Evolutionary conservation across 1,284 basidiomycete genomes (phyloP).

Genomic region (Cutaneotrichosporon cyanovorans): DNA sequence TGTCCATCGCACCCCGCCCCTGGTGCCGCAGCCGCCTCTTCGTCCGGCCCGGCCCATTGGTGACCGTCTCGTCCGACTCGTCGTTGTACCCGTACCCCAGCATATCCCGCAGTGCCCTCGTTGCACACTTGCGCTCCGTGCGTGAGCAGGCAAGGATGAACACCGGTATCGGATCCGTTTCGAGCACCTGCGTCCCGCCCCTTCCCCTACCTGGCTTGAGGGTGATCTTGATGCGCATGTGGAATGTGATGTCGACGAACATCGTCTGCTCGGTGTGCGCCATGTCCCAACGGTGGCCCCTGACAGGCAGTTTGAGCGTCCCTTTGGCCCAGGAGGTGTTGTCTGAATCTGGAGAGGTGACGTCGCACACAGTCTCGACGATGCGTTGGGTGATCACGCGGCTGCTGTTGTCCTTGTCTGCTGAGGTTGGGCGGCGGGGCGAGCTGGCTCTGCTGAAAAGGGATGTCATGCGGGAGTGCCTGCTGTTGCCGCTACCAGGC

Average conservation of each 20-base stretch:
- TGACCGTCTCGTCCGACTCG: too few relatives aligned
- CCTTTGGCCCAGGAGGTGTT: slow-evolving; percentile 19
- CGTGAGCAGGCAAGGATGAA: slow-evolving; percentile 2
- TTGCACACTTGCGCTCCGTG: not conserved
- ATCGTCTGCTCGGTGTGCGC: slow-evolving; percentile 30
- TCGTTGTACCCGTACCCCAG: not conserved
- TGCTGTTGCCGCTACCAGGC: slow-evolving; percentile 2
- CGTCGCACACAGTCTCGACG: slow-evolving; percentile 17
- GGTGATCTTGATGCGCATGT: slow-evolving; percentile 24
- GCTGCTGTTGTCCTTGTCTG: not conserved
- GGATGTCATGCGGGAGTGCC: slow-evolving; percentile 1
- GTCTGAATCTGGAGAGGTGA: slow-evolving; percentile 7
- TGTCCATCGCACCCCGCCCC: too few relatives aligned
- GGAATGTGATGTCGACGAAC: slow-evolving; percentile 25
- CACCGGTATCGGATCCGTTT: not conserved
- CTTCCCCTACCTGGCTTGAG: slow-evolving; percentile 13
- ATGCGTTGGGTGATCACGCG: slow-evolving; percentile 7
- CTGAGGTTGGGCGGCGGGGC: not conserved
- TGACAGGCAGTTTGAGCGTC: slow-evolving; percentile 19
- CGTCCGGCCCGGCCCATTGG: not conserved
- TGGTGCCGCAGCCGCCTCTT: not conserved
- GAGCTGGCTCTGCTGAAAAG: slow-evolving; percentile 3
- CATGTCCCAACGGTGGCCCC: slow-evolving; percentile 30
- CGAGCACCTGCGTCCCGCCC: too few relatives aligned
- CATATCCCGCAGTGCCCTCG: not conserved